Conservation (phyloP, 441 rosid species). For the Eugenia klotzschiana region DNA sequence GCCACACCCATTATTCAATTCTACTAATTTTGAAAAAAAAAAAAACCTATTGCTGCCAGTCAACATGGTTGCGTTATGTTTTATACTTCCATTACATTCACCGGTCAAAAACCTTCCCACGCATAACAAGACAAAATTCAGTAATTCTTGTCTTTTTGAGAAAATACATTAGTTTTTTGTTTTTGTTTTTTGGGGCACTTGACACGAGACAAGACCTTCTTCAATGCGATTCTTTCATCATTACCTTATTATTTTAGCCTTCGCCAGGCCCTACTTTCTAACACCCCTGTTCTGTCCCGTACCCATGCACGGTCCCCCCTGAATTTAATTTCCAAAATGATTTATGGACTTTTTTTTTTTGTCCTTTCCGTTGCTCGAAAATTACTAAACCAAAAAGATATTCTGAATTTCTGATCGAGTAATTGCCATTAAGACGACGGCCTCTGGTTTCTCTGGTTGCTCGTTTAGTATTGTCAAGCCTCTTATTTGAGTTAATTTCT, state of each 20-base stretch:
- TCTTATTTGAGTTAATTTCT: neutral
- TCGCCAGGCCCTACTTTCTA: neutral
- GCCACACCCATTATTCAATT: neutral
- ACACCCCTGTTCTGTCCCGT: neutral
- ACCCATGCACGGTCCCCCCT: neutral
- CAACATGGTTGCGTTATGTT: neutral
- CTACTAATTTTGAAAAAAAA: neutral
- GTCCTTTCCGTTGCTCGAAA: neutral
- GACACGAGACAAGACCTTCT: constrained; percentile 3
- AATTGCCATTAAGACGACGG: neutral
- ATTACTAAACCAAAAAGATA: neutral
- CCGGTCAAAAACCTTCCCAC: neutral
- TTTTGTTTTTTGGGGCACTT: neutral
- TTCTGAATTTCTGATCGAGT: neutral
- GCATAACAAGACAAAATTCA: neutral
- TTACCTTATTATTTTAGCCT: constrained; percentile 14
- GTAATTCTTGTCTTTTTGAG: neutral
- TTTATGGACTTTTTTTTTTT: neutral
- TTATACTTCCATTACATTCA: neutral
- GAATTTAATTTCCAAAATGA: neutral
- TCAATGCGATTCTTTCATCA: constrained; percentile 13
- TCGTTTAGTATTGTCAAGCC: neutral
- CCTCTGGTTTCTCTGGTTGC: neutral
- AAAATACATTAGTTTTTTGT: neutral
- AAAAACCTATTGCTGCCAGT: neutral